phyloP scores from a whole-genome alignment of 2,329 filamentous ascomycete genomes.

The Botrytis elliptica region DNA sequence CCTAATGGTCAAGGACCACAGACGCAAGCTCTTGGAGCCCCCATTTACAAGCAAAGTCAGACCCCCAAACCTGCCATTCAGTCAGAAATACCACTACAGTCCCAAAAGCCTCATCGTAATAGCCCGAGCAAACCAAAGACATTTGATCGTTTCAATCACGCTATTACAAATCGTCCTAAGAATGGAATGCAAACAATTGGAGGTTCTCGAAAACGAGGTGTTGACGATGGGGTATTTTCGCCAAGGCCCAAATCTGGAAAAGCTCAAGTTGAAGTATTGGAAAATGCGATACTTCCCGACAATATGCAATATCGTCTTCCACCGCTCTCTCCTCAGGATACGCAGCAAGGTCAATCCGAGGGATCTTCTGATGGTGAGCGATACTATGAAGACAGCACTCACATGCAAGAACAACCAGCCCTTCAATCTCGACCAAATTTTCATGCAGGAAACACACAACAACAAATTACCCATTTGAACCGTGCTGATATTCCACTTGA shows the following conservation, averaged over 20 bases:
- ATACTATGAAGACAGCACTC: constrained; percentile 5
- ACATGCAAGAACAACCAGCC: not conserved
- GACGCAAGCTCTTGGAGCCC: not conserved
- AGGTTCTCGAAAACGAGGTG: constrained; percentile 8
- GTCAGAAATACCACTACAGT: not conserved
- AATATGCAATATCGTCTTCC: not conserved
- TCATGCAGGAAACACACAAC: not conserved
- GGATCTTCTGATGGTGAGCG: constrained; percentile 8
- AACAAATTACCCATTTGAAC: not conserved
- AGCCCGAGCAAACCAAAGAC: constrained; percentile 3
- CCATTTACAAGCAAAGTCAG: constrained; percentile 8
- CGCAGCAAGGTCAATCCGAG: not conserved
- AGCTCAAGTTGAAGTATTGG: not conserved
- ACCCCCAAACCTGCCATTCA: not conserved
- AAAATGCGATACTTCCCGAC: not conserved
- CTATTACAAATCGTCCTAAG: constrained; percentile 5
- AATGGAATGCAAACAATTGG: not conserved
- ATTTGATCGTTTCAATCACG: constrained; percentile 10
- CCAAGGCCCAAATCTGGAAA: not conserved
- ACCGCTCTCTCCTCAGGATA: not conserved
- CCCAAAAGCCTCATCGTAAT: not conserved
- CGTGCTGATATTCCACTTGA: constrained; percentile 10
- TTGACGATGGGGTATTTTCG: constrained; percentile 6
- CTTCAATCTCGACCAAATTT: constrained; percentile 15
- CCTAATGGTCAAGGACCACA: constrained; percentile 3